Conservation (phyloP, 2,329 filamentous ascomycete genomes). For the Calonectria ilicicola region DNA sequence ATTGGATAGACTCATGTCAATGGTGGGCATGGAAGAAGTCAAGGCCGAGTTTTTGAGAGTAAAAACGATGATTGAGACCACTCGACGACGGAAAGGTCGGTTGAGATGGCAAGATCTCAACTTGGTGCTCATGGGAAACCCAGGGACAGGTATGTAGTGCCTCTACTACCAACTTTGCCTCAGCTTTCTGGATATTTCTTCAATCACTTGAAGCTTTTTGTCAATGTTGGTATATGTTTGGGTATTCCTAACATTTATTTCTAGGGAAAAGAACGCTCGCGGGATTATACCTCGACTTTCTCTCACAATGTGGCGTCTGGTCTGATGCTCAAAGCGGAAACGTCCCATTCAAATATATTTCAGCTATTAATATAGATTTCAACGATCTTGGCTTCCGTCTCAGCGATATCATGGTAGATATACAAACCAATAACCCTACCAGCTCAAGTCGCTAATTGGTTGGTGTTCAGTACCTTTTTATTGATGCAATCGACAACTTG, state of each 20-base stretch:
- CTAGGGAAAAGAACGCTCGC: background rate
- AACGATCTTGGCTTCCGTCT: background rate
- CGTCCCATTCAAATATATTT: background rate
- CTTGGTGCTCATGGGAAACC: background rate
- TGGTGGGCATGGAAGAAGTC: background rate
- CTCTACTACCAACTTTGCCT: background rate
- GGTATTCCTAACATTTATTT: background rate
- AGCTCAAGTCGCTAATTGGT: background rate
- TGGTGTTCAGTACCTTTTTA: background rate
- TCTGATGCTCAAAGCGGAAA: background rate
- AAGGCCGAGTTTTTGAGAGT: background rate
- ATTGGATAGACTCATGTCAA: background rate
- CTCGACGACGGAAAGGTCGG: background rate
- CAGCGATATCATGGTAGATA: background rate
- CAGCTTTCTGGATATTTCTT: background rate
- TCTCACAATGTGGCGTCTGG: background rate
- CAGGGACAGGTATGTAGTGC: background rate
- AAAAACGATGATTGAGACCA: background rate
- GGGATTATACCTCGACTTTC: background rate
- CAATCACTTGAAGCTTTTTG: background rate
- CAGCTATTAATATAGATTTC: background rate
- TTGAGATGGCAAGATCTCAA: background rate
- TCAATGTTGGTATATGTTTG: background rate
- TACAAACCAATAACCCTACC: too few relatives aligned
- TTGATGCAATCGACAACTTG: background rate